Conservation (phyloP, 345 rosid species). For the Pistacia vera region DNA sequence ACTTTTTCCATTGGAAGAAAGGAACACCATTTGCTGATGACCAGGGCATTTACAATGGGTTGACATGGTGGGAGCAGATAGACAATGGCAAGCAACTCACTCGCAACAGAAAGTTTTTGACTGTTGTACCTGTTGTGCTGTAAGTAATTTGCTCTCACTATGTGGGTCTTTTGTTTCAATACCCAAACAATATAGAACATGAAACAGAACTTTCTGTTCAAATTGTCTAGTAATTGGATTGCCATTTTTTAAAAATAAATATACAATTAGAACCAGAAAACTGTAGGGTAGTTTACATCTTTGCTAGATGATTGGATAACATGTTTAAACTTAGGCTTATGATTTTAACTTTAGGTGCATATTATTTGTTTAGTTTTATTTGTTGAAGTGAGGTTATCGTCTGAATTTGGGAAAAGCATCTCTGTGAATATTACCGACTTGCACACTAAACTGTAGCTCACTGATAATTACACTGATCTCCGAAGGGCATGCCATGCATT, state of each 20-base stretch:
- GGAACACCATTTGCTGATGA: constrained; percentile 82
- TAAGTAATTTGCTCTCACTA: constrained; percentile 37
- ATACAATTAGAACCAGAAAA: not conserved
- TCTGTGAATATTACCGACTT: not conserved
- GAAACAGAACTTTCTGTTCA: not conserved
- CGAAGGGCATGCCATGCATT: not conserved
- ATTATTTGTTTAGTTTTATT: not conserved
- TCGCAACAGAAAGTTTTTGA: constrained; percentile 72
- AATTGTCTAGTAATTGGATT: not conserved
- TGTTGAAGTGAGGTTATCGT: not conserved
- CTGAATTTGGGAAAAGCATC: not conserved
- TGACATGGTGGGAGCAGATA: constrained; percentile 89
- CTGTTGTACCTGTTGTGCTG: constrained; percentile 81
- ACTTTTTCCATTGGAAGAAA: constrained; percentile 80
- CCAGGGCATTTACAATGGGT: constrained; percentile 69
- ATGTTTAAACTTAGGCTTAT: not conserved
- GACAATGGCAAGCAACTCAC: constrained; percentile 90
- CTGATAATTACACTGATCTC: not conserved
- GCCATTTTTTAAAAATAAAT: too few species aligned
- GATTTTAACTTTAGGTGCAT: not conserved
- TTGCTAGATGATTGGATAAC: not conserved
- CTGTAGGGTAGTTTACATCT: not conserved
- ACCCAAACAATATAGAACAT: not conserved
- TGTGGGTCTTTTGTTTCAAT: not conserved
- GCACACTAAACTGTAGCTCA: not conserved